Conservation (phyloP, 75 land plant species). For the Picea glauca region DNA sequence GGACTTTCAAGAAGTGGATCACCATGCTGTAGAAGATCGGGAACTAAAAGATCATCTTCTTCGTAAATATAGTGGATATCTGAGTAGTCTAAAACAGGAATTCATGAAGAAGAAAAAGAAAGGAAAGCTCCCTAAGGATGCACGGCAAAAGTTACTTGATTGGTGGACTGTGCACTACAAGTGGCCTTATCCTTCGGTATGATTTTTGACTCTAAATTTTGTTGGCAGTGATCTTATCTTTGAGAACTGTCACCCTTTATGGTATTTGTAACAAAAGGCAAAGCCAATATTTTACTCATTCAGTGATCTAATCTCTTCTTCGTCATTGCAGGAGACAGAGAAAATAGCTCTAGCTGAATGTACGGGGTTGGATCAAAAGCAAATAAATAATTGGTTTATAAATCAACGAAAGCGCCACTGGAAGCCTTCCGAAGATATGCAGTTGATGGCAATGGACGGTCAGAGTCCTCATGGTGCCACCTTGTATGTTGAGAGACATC, state of each 20-base stretch:
- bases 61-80: constrained; percentile 61
- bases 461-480: background rate
- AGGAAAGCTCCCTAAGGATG: constrained; percentile 76
- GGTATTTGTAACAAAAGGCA: background rate
- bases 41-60: constrained; percentile 63
- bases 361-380: constrained; percentile 72
- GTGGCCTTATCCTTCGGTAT: constrained; percentile 88
- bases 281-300: background rate
- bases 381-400: constrained; percentile 87
- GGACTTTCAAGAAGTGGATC: constrained; percentile 28
- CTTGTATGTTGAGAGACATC: constrained; percentile 4
- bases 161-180: constrained; percentile 78
- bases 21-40: constrained; percentile 25
- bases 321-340: constrained; percentile 60
- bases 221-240: background rate
- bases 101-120: constrained; percentile 81
- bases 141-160: constrained; percentile 58
- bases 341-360: constrained; percentile 59
- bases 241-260: background rate
- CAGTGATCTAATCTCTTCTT: background rate
- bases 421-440: constrained; percentile 59
- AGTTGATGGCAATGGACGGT: constrained; percentile 42
- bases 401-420: constrained; percentile 86
- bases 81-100: constrained; percentile 61
- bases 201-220: background rate